Evolutionary conservation across 345 rosid species (phyloP), one percentile per base, ranked within the genome.

Genomic region (Salix caprea): DNA sequence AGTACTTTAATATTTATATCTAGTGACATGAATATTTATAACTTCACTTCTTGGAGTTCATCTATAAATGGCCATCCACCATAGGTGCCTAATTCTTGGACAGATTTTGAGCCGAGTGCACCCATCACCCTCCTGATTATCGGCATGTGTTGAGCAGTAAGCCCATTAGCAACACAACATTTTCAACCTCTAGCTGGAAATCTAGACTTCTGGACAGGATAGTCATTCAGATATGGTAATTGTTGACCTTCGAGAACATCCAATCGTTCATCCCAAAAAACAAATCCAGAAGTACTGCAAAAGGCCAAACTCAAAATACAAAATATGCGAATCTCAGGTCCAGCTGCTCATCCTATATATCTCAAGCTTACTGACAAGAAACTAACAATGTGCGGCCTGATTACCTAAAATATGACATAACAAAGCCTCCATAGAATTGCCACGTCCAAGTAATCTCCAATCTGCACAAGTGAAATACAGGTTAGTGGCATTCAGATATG

Each of bases 361-460:
- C 66, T 28, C 67, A 39, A n/a, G 54, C 34, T 3, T 36, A 58
- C 15, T 42, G 61, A 11, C n/a, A 24, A 76, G n/a, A 68, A 69
- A 28, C 58, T 68, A 42, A 28, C 21, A 32, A 68, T 18, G 42
- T 62, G 40, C 72, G 39, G 12, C 16, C 13, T 16, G 18, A 40
- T 19, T 36, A 56, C 24, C 52, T 16, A 2, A 34, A 68, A 26
- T 39, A 39, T 28, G 28, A 69, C 14, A 56, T 48, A 10, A 1
- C 6, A 50, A 48, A 70, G 52, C 73, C 77, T 76, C 74, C 82
- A 89, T 50, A 85, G 77, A 77, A 90, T 85, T 18, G 99, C 96
- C 84, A 93, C 96, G 62, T 95, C 99, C 87, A 95, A 87, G 86
- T 91, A 91, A 79, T 95, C 98, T 71, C 98, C 98, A 64, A 95